phyloP scores from a whole-genome alignment of 192 early-diverging fungal species.

The Lunasporangiospora selenospora region DNA sequence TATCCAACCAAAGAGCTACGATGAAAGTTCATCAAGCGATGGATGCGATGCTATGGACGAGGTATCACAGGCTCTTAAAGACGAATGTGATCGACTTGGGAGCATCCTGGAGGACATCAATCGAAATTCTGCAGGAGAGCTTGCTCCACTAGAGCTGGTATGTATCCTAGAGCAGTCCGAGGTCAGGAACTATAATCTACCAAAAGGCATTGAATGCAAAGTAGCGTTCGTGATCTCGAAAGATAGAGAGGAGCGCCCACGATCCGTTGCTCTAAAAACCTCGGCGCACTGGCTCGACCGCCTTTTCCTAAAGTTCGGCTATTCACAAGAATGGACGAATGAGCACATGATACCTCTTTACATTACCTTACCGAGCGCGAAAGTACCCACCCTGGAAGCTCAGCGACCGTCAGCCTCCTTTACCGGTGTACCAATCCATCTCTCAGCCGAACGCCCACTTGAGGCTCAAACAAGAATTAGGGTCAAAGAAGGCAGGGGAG shows the following conservation, averaged over 20 bases:
- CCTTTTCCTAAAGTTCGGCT: conserved; percentile 10
- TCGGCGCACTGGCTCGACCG: conserved; percentile 34
- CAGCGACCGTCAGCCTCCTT: conserved; percentile 16
- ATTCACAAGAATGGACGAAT: conserved; percentile 12
- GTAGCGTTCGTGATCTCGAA: conserved; percentile 26
- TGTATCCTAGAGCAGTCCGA: conserved; percentile 27
- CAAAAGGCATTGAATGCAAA: conserved; percentile 14
- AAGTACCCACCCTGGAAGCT: background rate
- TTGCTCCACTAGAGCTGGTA: conserved; percentile 10
- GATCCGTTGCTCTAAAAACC: conserved; percentile 23
- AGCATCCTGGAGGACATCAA: background rate
- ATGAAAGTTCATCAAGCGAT: background rate
- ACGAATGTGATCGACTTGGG: conserved; percentile 9
- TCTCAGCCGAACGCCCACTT: conserved; percentile 3
- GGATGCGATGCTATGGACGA: background rate
- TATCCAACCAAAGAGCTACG: conserved; percentile 1
- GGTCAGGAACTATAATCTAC: conserved; percentile 10
- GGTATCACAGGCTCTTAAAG: background rate
- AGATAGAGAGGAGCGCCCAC: conserved; percentile 11
- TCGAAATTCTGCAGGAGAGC: background rate
- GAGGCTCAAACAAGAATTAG: conserved; percentile 23
- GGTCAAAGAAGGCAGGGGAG: conserved; percentile 18
- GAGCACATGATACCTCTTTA: conserved; percentile 21
- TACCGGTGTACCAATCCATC: no score
- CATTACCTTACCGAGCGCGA: conserved; percentile 4